Percentiles rank a stretch among this genome's conserved stretches.
Conservation (phyloP, 192 early-diverging fungal genomes). For the Coemansia reversa region DNA sequence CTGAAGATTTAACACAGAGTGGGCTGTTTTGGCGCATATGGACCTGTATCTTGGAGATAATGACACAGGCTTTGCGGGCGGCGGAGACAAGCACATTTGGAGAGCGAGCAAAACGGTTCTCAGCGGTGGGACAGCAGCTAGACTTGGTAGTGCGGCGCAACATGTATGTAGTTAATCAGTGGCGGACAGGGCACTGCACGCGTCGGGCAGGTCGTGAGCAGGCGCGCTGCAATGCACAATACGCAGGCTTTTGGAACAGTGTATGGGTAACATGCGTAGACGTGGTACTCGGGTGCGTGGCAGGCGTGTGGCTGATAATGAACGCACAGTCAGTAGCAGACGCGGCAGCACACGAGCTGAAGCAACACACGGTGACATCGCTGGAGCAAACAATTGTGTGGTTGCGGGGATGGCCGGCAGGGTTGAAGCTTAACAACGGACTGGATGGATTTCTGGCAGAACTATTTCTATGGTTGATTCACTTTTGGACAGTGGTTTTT, state of each 20-base stretch:
- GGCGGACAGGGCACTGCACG: conserved; percentile 61
- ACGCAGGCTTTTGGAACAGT: conserved; percentile 86
- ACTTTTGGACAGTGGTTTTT: conserved; percentile 76
- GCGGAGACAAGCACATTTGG: conserved; percentile 63
- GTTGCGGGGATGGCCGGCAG: conserved; percentile 91
- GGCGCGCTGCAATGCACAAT: conserved; percentile 37
- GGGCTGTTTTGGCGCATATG: conserved; percentile 20
- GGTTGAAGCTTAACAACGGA: conserved; percentile 93
- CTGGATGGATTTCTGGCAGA: conserved; percentile 87
- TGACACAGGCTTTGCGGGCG: conserved; percentile 58
- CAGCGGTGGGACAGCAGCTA: conserved; percentile 83
- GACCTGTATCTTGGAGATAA: conserved; percentile 53
- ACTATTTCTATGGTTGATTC: conserved; percentile 84
- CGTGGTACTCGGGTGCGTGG: conserved; percentile 78
- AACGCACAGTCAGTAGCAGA: conserved; percentile 61
- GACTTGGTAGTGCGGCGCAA: conserved; percentile 83
- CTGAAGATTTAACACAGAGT: not conserved
- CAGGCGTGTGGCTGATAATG: conserved; percentile 70
- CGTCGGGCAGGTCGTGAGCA: conserved; percentile 45
- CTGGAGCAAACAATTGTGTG: conserved; percentile 77
- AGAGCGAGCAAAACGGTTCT: conserved; percentile 62
- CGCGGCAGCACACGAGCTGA: conserved; percentile 53
- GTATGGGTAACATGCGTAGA: conserved; percentile 95
- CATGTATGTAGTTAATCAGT: conserved; percentile 87
- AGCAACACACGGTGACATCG: conserved; percentile 67